Conservation (phyloP, 169 alveolate species). For the Plasmodium billcollinsi region DNA sequence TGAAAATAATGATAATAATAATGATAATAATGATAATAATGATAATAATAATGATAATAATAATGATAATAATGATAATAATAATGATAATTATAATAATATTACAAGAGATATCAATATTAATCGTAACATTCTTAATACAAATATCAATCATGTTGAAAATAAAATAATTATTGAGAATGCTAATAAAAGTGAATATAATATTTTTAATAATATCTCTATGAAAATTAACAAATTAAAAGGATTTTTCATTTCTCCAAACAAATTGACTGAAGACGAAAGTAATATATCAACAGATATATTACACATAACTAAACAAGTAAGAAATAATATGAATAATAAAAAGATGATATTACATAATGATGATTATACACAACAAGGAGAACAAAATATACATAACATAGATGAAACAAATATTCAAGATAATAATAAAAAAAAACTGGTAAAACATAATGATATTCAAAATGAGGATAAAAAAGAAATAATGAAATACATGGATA, state of each 20-base stretch:
- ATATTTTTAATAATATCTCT: slow-evolving; percentile 30
- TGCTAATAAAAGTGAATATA: background rate
- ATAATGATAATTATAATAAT: too few species aligned
- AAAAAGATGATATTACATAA: background rate
- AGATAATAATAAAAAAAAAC: background rate
- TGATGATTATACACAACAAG: background rate
- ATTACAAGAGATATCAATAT: too few species aligned
- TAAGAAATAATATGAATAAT: background rate
- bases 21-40: background rate
- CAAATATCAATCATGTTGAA: too few species aligned
- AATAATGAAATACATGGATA: background rate
- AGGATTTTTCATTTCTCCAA: slow-evolving; percentile 9
- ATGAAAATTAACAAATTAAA: slow-evolving; percentile 10
- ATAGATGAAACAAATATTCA: background rate
- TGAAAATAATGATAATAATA: too few species aligned
- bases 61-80: too few species aligned
- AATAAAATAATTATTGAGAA: too few species aligned
- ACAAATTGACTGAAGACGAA: background rate
- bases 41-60: background rate
- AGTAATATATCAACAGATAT: background rate
- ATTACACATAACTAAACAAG: background rate
- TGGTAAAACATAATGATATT: background rate
- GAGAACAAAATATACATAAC: background rate
- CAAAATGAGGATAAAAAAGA: background rate
- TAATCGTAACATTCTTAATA: too few species aligned